These are phyloP conservation scores for Camptophora hylomeconis DNA, from an alignment of 2,329 filamentous ascomycete genomes.

Conservation along the genomic window DNA sequence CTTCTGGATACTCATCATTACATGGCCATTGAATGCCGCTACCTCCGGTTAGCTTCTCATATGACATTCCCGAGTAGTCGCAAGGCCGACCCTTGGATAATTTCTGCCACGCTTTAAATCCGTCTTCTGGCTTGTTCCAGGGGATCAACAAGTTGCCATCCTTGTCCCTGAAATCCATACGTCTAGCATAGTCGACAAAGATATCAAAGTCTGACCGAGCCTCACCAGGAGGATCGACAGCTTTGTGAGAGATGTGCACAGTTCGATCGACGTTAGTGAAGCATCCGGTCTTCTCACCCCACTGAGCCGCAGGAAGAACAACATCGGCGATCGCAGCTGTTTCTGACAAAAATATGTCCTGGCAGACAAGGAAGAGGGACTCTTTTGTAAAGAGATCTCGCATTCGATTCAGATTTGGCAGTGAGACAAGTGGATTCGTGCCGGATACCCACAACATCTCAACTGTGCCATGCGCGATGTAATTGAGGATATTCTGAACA, in stretches of 20 bases:
- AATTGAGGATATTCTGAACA: conserved; percentile 25
- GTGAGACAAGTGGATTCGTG: conserved; percentile 27
- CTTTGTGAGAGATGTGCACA: conserved; percentile 26
- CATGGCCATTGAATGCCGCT: conserved; percentile 28
- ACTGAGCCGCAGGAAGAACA: conserved; percentile 25
- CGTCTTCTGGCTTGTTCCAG: conserved; percentile 21
- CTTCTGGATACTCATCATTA: conserved; percentile 21
- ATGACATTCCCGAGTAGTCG: conserved; percentile 23
- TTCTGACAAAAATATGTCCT: conserved; percentile 27
- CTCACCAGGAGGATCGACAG: conserved; percentile 26
- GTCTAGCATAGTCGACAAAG: conserved; percentile 22
- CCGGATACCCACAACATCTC: conserved; percentile 28
- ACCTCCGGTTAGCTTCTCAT: conserved; percentile 24
- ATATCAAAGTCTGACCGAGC: conserved; percentile 25
- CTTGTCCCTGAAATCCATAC: conserved; percentile 25
- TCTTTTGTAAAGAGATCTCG: conserved; percentile 22
- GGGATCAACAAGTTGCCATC: conserved; percentile 21
- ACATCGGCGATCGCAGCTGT: conserved; percentile 26
- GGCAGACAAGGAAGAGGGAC: conserved; percentile 23
- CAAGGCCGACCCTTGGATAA: conserved; percentile 23
- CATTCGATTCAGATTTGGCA: conserved; percentile 22
- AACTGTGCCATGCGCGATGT: conserved; percentile 22
- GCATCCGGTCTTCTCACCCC: conserved; percentile 27
- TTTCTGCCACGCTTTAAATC: conserved; percentile 26
- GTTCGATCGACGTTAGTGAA: conserved; percentile 29